A percentile compares a stretch with the other conserved stretches of the same genome.
Evolutionary conservation across 768 basidiomycete species (phyloP).

Genomic region (Clitopilus hobsonii): DNA sequence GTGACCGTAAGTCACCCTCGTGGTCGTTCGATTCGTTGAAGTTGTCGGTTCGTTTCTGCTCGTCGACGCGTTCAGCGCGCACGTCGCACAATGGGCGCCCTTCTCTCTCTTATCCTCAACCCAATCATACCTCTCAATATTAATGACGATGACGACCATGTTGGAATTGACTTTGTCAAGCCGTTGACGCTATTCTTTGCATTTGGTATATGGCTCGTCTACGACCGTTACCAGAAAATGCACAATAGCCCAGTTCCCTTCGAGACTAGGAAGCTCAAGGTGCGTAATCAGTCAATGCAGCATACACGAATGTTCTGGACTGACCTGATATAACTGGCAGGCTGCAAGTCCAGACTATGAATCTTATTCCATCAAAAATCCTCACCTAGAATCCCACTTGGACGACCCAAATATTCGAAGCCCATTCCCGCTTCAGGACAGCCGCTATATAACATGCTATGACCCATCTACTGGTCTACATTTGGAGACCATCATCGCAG

Average conservation of each 20-base stretch:
- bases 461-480: conserved; percentile 89
- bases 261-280: conserved; percentile 50
- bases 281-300: no score
- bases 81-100: conserved; percentile 32
- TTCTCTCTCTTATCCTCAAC: conserved; percentile 47
- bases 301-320: not conserved
- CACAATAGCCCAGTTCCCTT: conserved; percentile 75
- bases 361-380: conserved; percentile 47
- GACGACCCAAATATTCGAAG: conserved; percentile 51
- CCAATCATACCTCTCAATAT: conserved; percentile 48
- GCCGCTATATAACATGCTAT: conserved; percentile 82
- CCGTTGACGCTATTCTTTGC: conserved; percentile 67
- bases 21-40: conserved; percentile 2
- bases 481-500: conserved; percentile 72
- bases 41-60: conserved; percentile 2
- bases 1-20: not conserved
- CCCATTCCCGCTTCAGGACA: conserved; percentile 33
- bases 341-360: conserved; percentile 57
- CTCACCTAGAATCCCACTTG: conserved; percentile 64
- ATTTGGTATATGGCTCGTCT: conserved; percentile 76
- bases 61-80: conserved; percentile 10
- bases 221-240: conserved; percentile 67
- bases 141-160: conserved; percentile 42
- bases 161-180: conserved; percentile 60
- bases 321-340: conserved; percentile 22